phyloP scores from a whole-genome alignment of 1,284 basidiomycete species.

The Gomphus bonarii region DNA sequence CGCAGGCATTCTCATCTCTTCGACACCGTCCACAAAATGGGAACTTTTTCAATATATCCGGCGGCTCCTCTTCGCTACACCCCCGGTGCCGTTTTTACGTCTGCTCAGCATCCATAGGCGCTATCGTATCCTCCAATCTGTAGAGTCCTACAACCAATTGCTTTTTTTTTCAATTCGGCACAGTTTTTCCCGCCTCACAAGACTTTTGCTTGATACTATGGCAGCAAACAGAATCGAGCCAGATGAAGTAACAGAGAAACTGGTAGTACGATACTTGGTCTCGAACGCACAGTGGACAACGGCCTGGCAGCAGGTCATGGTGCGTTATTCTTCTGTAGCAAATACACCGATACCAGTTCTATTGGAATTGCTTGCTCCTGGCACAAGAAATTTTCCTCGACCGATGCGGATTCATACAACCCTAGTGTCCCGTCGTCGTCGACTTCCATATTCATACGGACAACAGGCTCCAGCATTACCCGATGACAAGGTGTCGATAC shows the following conservation, averaged over 20 bases:
- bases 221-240: slow-evolving; percentile 1
- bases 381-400: background rate
- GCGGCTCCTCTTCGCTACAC: background rate
- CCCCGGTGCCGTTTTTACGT: slow-evolving; percentile 5
- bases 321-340: background rate
- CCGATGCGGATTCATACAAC: background rate
- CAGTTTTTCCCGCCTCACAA: background rate
- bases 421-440: background rate
- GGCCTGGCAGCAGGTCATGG: slow-evolving; percentile 10
- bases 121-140: slow-evolving; percentile 3
- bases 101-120: slow-evolving; percentile 1
- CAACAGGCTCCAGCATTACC: background rate
- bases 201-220: background rate
- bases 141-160: slow-evolving; percentile 8
- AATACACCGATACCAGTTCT: background rate
- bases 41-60: slow-evolving; percentile 5
- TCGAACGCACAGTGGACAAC: slow-evolving; percentile 2
- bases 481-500: background rate
- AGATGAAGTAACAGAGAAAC: slow-evolving; percentile 3
- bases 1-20: background rate
- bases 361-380: slow-evolving; percentile 8
- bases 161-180: slow-evolving; percentile 7
- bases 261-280: slow-evolving; percentile 7
- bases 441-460: background rate
- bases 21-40: background rate